Evolutionary conservation across 192 early-diverging fungal genomes (phyloP).

Genomic region (Backusella parvicylindrica): DNA sequence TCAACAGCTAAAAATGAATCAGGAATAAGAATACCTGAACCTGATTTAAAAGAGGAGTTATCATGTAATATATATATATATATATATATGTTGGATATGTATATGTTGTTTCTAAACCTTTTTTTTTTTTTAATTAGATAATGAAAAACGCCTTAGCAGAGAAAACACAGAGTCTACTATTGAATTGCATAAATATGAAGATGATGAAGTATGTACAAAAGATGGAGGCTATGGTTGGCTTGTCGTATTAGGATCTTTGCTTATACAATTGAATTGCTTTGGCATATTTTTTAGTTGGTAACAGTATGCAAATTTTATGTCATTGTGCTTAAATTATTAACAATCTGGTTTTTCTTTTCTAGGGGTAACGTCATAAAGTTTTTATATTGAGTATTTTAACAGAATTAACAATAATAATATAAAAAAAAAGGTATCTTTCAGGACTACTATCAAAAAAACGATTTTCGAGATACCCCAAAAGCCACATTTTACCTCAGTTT

Average conservation of each 20-base stretch:
- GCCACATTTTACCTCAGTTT: slow-evolving; percentile 11
- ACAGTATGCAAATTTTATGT: background rate
- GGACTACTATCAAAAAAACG: slow-evolving; percentile 24
- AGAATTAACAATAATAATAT: background rate
- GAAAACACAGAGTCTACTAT: background rate
- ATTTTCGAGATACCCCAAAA: slow-evolving; percentile 12
- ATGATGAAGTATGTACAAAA: background rate
- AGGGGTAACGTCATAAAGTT: background rate
- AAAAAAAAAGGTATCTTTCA: slow-evolving; percentile 24
- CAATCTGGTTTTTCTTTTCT: background rate
- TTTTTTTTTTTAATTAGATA: background rate
- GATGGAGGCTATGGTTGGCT: slow-evolving; percentile 40
- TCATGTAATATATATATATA: background rate
- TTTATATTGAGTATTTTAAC: background rate
- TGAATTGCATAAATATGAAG: background rate
- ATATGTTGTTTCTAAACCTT: background rate
- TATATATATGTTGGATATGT: background rate
- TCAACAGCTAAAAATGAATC: background rate
- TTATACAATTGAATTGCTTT: slow-evolving; percentile 24
- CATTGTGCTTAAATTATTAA: background rate
- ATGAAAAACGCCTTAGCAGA: background rate
- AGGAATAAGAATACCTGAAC: background rate
- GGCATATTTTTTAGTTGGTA: slow-evolving; percentile 1
- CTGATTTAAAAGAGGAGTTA: background rate
- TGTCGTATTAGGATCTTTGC: slow-evolving; percentile 34